Percentiles rank a stretch among this genome's conserved stretches.
Conservation (phyloP, 1,139 yeast species). For the Waltiozyma sp. region DNA sequence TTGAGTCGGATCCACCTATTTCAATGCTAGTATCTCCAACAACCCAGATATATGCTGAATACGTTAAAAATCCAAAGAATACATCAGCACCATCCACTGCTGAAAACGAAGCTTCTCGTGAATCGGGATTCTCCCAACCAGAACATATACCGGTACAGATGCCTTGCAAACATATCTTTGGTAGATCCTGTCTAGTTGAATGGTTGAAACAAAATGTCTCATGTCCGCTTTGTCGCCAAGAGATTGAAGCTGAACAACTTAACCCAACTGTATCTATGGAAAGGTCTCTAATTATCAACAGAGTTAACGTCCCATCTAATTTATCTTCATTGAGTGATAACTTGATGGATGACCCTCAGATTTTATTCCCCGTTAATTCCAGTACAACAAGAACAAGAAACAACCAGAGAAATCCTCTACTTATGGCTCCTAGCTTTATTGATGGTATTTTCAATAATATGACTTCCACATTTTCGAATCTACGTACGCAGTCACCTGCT, state of each 20-base stretch:
- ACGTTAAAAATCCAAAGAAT: neutral
- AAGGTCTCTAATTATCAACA: slow-evolving; percentile 8
- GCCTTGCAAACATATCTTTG: slow-evolving; percentile 79
- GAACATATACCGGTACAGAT: slow-evolving; percentile 55
- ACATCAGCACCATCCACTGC: neutral
- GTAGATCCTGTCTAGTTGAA: slow-evolving; percentile 58
- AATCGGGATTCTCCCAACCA: slow-evolving; percentile 3
- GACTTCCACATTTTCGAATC: too few relatives aligned
- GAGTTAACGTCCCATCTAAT: slow-evolving; percentile 10
- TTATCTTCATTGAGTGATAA: slow-evolving; percentile 8
- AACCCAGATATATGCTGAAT: neutral
- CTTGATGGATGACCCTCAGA: slow-evolving; percentile 10
- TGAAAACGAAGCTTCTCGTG: neutral
- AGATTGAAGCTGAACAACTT: slow-evolving; percentile 1
- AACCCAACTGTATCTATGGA: slow-evolving; percentile 53
- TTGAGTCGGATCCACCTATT: neutral
- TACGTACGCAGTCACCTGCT: too few relatives aligned
- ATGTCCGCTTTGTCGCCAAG: slow-evolving; percentile 68
- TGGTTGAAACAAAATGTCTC: slow-evolving; percentile 64
- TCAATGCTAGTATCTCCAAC: neutral
- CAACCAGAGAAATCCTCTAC: too few relatives aligned
- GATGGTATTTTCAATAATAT: too few relatives aligned
- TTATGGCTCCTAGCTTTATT: too few relatives aligned
- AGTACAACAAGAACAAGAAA: neutral
- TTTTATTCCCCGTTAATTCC: slow-evolving; percentile 11